Evolutionary conservation across 2,329 filamentous ascomycete species (phyloP).

Genomic region (Aureobasidium lini): DNA sequence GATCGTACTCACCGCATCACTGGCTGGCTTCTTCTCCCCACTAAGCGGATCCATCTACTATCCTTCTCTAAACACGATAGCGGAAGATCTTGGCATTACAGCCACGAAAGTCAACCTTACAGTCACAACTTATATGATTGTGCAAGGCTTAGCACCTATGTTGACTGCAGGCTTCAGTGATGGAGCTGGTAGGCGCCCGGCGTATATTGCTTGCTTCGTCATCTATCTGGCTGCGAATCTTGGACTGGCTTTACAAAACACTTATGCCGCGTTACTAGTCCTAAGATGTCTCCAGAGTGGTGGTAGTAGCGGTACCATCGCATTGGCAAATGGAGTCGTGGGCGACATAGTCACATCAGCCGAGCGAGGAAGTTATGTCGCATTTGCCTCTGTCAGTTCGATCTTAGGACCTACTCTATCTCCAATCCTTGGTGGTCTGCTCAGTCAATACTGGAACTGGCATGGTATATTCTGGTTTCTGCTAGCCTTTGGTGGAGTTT

Average conservation of each 20-base stretch:
- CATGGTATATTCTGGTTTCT: constrained; percentile 64
- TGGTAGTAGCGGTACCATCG: constrained; percentile 62
- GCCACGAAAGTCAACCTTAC: constrained; percentile 42
- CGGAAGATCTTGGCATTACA: constrained; percentile 34
- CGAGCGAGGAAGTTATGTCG: constrained; percentile 68
- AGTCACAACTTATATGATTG: constrained; percentile 42
- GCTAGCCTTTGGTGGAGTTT: constrained; percentile 43
- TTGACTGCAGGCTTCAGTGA: constrained; percentile 26
- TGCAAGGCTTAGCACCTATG: constrained; percentile 27
- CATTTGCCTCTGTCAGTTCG: constrained; percentile 52
- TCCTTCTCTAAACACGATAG: constrained; percentile 27
- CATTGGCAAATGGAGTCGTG: constrained; percentile 62
- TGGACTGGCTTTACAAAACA: constrained; percentile 28
- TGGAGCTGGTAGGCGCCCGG: constrained; percentile 26
- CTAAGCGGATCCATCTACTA: constrained; percentile 34
- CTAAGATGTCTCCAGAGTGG: constrained; percentile 56
- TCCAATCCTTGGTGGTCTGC: constrained; percentile 57
- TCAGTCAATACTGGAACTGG: constrained; percentile 60
- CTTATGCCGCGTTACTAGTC: constrained; percentile 44
- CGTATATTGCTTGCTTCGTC: constrained; percentile 25
- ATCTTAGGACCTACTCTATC: constrained; percentile 45
- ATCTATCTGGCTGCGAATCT: constrained; percentile 30
- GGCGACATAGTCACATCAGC: constrained; percentile 62
- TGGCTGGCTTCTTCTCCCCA: constrained; percentile 25
- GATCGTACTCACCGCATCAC: constrained; percentile 24